A percentile compares a stretch with the other conserved stretches of the same genome.
Conservation (phyloP, 345 rosid genomes). For the Cardamine resedifolia region DNA sequence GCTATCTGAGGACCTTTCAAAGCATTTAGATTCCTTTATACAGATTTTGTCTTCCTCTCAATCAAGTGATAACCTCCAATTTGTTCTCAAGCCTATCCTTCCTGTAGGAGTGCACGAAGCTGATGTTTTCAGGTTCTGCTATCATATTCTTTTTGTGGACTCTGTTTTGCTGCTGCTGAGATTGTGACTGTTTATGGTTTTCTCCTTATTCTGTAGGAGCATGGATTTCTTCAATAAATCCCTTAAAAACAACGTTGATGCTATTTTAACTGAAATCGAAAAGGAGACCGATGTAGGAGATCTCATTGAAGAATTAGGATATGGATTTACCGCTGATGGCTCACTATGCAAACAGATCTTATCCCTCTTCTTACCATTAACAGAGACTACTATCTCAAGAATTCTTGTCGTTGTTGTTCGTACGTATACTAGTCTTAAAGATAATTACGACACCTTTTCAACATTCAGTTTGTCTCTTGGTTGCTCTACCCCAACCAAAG, state of each 20-base stretch:
- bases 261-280: constrained; percentile 68
- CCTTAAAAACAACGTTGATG: neutral
- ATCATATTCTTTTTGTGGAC: neutral
- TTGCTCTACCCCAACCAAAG: constrained; percentile 41
- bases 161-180: neutral
- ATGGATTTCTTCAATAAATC: neutral
- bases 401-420: constrained; percentile 53
- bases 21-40: neutral
- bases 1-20: neutral
- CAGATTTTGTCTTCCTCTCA: neutral
- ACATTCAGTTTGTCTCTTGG: constrained; percentile 66
- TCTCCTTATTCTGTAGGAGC: neutral
- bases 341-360: constrained; percentile 66
- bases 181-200: neutral
- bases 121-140: neutral
- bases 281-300: constrained; percentile 71
- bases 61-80: neutral
- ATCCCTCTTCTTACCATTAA: constrained; percentile 59
- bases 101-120: no score
- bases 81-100: neutral
- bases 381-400: constrained; percentile 61
- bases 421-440: neutral
- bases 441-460: constrained; percentile 45
- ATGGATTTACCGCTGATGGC: constrained; percentile 67
- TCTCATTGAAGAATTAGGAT: constrained; percentile 69